Conservation (phyloP, 1,284 basidiomycete genomes). For the Peniophora sp. region DNA sequence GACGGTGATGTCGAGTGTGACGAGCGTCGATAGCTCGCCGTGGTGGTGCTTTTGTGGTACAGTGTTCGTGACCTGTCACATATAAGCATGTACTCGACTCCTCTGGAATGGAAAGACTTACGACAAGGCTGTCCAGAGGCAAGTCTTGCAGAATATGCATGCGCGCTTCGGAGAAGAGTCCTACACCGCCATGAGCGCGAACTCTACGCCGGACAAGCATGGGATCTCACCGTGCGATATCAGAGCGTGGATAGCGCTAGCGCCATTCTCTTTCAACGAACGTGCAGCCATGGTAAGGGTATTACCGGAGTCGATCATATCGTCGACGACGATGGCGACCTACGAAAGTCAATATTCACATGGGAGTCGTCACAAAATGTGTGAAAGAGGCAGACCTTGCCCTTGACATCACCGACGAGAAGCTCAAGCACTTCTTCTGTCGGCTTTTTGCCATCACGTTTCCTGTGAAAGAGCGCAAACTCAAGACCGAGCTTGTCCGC, state of each 20-base stretch:
- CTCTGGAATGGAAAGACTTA: constrained; percentile 28
- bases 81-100: constrained; percentile 18
- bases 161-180: constrained; percentile 80
- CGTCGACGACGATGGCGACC: constrained; percentile 93
- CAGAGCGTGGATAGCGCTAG: constrained; percentile 81
- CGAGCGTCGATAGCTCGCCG: constrained; percentile 50
- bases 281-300: constrained; percentile 84
- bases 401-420: constrained; percentile 92
- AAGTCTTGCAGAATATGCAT: constrained; percentile 72
- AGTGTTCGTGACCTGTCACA: constrained; percentile 68
- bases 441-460: constrained; percentile 58
- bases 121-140: constrained; percentile 83
- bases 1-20: constrained; percentile 81
- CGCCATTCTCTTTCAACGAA: constrained; percentile 84
- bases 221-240: constrained; percentile 78
- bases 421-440: constrained; percentile 84
- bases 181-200: constrained; percentile 30
- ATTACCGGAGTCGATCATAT: constrained; percentile 95
- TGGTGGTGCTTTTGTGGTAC: constrained; percentile 60
- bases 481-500: constrained; percentile 95
- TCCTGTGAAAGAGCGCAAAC: constrained; percentile 95
- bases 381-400: constrained; percentile 53
- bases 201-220: constrained; percentile 5
- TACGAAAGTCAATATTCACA: constrained; percentile 19
- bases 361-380: constrained; percentile 1